These are phyloP conservation scores for Aplosporella prunicola DNA, from an alignment of 2,329 filamentous ascomycete species.

Conservation along the genomic window DNA sequence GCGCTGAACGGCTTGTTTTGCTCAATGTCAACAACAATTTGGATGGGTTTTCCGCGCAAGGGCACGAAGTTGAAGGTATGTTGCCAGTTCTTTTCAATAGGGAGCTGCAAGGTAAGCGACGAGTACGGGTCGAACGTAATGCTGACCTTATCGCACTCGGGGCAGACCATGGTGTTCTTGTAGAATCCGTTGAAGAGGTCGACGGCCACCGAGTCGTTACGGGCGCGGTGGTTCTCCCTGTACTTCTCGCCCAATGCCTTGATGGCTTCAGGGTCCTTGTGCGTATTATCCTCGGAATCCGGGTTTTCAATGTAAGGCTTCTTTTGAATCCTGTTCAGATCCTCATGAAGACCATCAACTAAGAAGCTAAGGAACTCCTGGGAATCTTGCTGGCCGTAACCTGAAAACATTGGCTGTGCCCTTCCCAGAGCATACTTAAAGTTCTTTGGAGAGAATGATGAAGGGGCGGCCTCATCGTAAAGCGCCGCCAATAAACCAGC, in stretches of 20 bases:
- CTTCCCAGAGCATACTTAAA: conserved; percentile 78
- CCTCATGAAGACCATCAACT: conserved; percentile 88
- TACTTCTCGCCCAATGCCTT: conserved; percentile 77
- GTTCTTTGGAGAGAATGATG: conserved; percentile 65
- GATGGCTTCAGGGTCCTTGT: conserved; percentile 71
- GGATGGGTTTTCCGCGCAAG: conserved; percentile 58
- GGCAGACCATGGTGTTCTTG: conserved; percentile 93
- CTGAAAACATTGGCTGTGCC: conserved; percentile 77
- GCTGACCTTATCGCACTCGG: conserved; percentile 85
- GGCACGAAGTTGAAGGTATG: conserved; percentile 70
- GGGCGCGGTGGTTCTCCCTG: conserved; percentile 82
- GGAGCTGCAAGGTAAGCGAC: conserved; percentile 82
- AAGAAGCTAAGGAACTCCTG: conserved; percentile 95
- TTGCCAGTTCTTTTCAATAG: conserved; percentile 73
- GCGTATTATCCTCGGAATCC: conserved; percentile 94
- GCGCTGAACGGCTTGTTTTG: conserved; percentile 61
- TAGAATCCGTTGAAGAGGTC: conserved; percentile 97
- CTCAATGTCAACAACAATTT: conserved; percentile 69
- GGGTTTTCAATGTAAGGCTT: conserved; percentile 98
- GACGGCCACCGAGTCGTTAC: conserved; percentile 90
- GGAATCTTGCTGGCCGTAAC: conserved; percentile 93
- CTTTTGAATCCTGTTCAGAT: conserved; percentile 84
- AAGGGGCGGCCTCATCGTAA: conserved; percentile 57
- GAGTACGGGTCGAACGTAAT: conserved; percentile 98
- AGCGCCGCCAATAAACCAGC: conserved; percentile 66